These are phyloP conservation scores for Glonium stellatum DNA, from an alignment of 495 filamentous ascomycete species.

Conservation along the genomic window DNA sequence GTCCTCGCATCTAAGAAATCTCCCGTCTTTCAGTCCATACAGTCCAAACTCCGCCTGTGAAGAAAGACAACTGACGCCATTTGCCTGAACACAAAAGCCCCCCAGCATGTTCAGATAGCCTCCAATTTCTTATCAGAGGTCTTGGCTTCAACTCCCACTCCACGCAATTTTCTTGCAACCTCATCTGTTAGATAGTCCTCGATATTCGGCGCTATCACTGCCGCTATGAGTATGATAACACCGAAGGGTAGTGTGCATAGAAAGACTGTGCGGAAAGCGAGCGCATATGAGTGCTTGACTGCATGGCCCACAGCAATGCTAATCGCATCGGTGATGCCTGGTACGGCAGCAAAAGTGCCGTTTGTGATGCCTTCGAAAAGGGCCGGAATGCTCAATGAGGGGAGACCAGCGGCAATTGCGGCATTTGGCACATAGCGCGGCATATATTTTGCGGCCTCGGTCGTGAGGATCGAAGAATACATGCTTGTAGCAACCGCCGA, in stretches of 20 bases:
- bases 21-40: no score
- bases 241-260: constrained; percentile 26
- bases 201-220: constrained; percentile 17
- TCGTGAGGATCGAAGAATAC: constrained; percentile 19
- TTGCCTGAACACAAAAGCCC: no score
- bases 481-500: constrained; percentile 14
- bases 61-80: no score
- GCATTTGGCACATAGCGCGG: constrained; percentile 16
- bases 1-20: no score
- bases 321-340: constrained; percentile 14
- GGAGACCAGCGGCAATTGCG: constrained; percentile 14
- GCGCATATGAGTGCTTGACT: constrained; percentile 17
- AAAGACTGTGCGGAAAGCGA: constrained; percentile 14
- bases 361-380: constrained; percentile 9
- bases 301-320: constrained; percentile 4
- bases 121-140: no score
- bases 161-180: constrained; percentile 18
- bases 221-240: constrained; percentile 14
- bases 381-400: constrained; percentile 2
- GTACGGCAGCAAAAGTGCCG: constrained; percentile 13
- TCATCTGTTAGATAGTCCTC: constrained; percentile 22
- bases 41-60: no score
- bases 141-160: no score
- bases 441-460: constrained; percentile 14
- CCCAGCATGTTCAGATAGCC: no score